Evolutionary conservation across 2,329 filamentous ascomycete genomes (phyloP), one percentile per base, ranked within the genome.

Genomic region (Colletotrichum eleusines): DNA sequence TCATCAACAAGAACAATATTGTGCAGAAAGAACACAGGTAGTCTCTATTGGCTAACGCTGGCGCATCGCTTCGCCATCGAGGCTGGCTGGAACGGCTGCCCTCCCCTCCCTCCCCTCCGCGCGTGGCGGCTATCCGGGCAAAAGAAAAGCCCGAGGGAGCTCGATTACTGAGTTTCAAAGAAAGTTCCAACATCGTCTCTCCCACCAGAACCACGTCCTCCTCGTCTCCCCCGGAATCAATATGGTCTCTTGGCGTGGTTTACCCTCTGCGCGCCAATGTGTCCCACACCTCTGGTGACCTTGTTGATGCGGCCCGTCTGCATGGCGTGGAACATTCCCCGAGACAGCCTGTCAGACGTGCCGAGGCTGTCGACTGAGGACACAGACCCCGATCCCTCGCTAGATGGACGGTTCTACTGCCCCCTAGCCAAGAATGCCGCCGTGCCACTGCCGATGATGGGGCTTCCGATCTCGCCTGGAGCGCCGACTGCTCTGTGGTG

Each of bases 381-480:
- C 31, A 23, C 35, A 8, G 65, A 50, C 35, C 26, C 51, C 23
- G 55, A 40, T 8, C 35, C 54, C 46, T 28, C 65, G n/a, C 59
- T 60, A 51, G 63, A 53, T 38, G 54, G 51, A 55, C 60, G 40
- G n/a, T 50, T 38, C 71, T 73, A 73, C 12, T 44, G 63, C 40
- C 71, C 71, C 44, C 72, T 72, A 63, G 69, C 40, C n/a, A 62
- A 38, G 55, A 70, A 72, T 12, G 70, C 58, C 73, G 82, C 73
- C 64, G 80, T 79, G 35, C 80, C 77, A 35, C 82, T 78, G 63
- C 86, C 82, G 40, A 85, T 81, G 63, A 90, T 80, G 2, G 91
- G 91, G 77, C 91, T 93, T 53, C 91, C 90, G 72, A 93, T 92
- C 78, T 93, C 89, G 40, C 91, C 90, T 3, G 90, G 90, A 8